Conservation (phyloP, 345 rosid genomes). For the Salix dunnii region DNA sequence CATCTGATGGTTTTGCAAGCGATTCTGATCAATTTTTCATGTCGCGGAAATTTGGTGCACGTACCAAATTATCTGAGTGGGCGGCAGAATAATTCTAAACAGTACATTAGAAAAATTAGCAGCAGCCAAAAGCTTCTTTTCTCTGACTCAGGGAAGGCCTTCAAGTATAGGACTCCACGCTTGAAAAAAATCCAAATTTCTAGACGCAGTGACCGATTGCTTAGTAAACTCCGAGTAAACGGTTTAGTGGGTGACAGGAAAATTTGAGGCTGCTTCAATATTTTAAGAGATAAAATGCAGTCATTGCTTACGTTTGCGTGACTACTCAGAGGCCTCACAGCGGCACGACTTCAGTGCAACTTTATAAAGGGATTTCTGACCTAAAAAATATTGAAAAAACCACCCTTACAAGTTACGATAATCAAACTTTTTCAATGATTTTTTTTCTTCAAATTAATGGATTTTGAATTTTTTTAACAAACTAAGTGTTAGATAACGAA, state of each 20-base stretch:
- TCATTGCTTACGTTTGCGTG: conserved; percentile 13
- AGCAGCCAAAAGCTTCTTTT: not conserved
- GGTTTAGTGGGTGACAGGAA: not conserved
- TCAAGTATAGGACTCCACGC: not conserved
- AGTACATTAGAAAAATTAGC: not conserved
- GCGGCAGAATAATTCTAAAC: not conserved
- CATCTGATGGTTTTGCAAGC: not conserved
- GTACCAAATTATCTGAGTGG: not conserved
- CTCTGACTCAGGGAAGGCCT: not conserved
- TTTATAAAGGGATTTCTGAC: too few relatives aligned
- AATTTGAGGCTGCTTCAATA: too few relatives aligned
- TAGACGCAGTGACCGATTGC: not conserved
- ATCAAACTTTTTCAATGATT: not conserved
- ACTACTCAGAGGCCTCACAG: not conserved
- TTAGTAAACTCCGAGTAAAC: conserved; percentile 19
- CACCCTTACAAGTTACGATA: not conserved
- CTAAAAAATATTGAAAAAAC: too few relatives aligned
- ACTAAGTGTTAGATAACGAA: too few relatives aligned
- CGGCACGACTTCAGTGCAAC: not conserved
- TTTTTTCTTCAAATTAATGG: too few relatives aligned
- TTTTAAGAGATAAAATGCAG: not conserved
- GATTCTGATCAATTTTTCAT: not conserved
- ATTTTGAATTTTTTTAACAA: not conserved
- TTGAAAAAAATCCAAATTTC: not conserved
- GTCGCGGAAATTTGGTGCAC: not conserved